Base-by-base conservation (phyloP, 441 rosid genomes). In the Corymbia calophylla region DNA sequence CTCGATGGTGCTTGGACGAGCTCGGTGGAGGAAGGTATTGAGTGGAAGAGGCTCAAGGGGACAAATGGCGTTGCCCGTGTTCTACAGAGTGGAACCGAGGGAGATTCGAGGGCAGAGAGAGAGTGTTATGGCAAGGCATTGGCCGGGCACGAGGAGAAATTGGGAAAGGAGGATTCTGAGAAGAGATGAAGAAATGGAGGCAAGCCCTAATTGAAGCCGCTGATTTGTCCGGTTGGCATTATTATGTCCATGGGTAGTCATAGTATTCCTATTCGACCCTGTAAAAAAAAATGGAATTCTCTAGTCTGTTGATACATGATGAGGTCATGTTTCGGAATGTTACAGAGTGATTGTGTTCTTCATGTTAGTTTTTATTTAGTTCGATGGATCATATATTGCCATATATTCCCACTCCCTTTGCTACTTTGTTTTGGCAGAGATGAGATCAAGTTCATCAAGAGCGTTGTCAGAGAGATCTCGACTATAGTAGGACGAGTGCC, bases 211-310 rank as follows among this genome's bases (percentile, higher is more conserved):
- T 0, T 0, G 25, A 55, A 55, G 58, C 58, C 1, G 58, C 0
- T 25, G 3, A 55, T 55, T 55, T 55, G 25, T 55, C 25, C 25
- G 58, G 25, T 19, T 55, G 58, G 58, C 58, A 8, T 55, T 8
- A 55, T 55, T 8, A 55, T 55, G 58, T 1, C 58, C 11, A 0
- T 55, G 25, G 58, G 58, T 8, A 55, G 8, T 55, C 5, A 55
- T 0, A n/a, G n/a, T n/a, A n/a, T n/a, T n/a, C n/a, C n/a, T n/a
- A 0, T 62, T 62, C 68, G 32, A 62, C 32, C 9, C 68, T 29
- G 0, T 0, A 19, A 19, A 19, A 55, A 5, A 55, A 55, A 19
- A 7, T 55, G 58, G 5, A 19, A 55, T 55, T 55, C 0, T 19
- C 58, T 55, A 55, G 8, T 55, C 21, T 19, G 0, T 19, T 55